Conservation (phyloP, 1,284 basidiomycete genomes). For the Trichosporon faecale region DNA sequence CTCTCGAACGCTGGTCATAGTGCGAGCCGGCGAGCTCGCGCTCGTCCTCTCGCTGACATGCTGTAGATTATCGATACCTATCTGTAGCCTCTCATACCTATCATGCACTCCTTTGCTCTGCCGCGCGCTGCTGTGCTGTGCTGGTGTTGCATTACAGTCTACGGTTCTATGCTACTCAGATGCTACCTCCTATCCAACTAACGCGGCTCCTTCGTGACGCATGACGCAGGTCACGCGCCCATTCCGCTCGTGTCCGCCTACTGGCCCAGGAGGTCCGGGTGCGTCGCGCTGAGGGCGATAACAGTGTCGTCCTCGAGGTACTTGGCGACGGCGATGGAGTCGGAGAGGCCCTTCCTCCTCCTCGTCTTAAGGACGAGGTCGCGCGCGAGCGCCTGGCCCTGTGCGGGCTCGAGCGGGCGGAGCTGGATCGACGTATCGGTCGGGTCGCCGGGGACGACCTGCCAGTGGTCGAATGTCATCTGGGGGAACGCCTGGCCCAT, state of each 20-base stretch:
- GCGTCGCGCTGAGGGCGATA: slow-evolving; percentile 80
- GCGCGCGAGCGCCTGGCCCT: slow-evolving; percentile 82
- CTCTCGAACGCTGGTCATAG: not conserved
- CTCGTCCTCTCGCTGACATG: not conserved
- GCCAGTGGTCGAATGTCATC: slow-evolving; percentile 97
- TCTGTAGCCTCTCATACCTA: slow-evolving; percentile 2
- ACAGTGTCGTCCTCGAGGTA: slow-evolving; percentile 79
- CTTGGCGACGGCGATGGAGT: slow-evolving; percentile 89
- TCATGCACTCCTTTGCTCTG: not conserved
- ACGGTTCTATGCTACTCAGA: not conserved
- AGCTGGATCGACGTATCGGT: slow-evolving; percentile 93
- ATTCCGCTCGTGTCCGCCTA: not conserved
- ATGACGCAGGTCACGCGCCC: too few relatives aligned
- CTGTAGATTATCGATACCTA: not conserved
- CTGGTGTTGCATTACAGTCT: not conserved
- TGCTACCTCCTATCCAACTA: not conserved
- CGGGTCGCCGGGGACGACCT: slow-evolving; percentile 96
- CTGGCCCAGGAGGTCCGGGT: slow-evolving; percentile 76
- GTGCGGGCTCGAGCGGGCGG: slow-evolving; percentile 92
- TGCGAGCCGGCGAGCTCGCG: too few relatives aligned
- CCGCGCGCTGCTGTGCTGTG: not conserved
- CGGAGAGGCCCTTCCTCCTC: slow-evolving; percentile 88
- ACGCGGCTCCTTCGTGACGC: too few relatives aligned
- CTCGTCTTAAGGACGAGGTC: slow-evolving; percentile 96
- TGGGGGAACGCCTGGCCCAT: slow-evolving; percentile 96